These are phyloP conservation scores for Candida smagusa DNA, from an alignment of 1,139 yeast species.

Conservation along the genomic window DNA sequence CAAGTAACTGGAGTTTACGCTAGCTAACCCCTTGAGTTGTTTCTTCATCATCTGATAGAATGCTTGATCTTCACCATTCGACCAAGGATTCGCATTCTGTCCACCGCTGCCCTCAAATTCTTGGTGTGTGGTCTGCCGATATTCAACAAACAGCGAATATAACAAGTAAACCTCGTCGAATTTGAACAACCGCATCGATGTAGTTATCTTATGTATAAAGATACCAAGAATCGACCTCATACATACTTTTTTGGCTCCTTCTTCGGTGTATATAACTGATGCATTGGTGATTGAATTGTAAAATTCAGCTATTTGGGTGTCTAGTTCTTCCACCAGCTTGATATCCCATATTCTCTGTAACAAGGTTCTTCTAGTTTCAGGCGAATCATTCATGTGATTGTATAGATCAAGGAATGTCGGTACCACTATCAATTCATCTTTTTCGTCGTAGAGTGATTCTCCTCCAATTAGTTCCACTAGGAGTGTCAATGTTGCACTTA, in stretches of 20 bases:
- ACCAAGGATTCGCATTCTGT: background rate
- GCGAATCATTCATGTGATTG: conserved; percentile 7
- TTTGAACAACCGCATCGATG: conserved; percentile 51
- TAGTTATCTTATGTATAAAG: conserved; percentile 35
- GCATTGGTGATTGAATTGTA: conserved; percentile 9
- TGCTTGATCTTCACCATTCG: conserved; percentile 10
- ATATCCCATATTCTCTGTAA: conserved; percentile 28
- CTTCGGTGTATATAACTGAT: conserved; percentile 7
- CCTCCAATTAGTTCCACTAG: conserved; percentile 24
- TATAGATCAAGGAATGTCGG: conserved; percentile 30
- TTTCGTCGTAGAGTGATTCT: conserved; percentile 22
- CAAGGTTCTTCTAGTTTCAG: conserved; percentile 10
- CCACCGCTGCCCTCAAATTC: conserved; percentile 10
- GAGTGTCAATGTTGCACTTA: conserved; percentile 11
- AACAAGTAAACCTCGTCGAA: conserved; percentile 55
- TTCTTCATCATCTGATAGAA: conserved; percentile 18
- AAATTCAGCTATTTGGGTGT: conserved; percentile 16
- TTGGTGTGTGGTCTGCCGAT: conserved; percentile 37
- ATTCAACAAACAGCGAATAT: conserved; percentile 54
- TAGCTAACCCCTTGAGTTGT: conserved; percentile 19
- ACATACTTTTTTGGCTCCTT: conserved; percentile 16
- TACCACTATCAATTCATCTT: conserved; percentile 21
- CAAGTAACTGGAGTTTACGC: background rate
- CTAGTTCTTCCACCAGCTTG: conserved; percentile 35
- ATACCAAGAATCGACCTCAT: conserved; percentile 37